Evolutionary conservation across 2,329 filamentous ascomycete genomes (phyloP).

Genomic region (Aspergillus bombycis): DNA sequence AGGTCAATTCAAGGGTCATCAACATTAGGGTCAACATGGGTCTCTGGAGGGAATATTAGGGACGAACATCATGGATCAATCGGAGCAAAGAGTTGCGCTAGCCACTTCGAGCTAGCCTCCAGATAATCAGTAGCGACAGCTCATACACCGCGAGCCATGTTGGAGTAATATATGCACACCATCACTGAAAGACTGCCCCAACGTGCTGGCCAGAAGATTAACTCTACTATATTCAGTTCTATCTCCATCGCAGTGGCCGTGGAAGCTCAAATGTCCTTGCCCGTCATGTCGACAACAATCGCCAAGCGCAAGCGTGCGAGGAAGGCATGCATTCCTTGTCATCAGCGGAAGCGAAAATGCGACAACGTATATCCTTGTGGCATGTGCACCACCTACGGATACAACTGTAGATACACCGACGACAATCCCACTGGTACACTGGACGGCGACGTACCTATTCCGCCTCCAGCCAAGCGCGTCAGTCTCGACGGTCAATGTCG

Average conservation of each 20-base stretch:
- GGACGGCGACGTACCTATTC: background rate
- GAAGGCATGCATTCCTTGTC: constrained; percentile 37
- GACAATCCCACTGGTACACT: constrained; percentile 10
- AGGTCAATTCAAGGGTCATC: too few relatives aligned
- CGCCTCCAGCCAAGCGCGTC: constrained; percentile 18
- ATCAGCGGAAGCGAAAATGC: constrained; percentile 40
- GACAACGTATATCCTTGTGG: constrained; percentile 33
- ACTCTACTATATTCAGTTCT: background rate
- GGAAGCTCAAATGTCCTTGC: background rate
- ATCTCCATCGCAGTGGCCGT: background rate
- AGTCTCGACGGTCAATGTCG: constrained; percentile 7
- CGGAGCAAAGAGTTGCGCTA: too few relatives aligned
- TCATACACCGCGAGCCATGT: too few relatives aligned
- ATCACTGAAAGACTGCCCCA: background rate
- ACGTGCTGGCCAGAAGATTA: background rate
- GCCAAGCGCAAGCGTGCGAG: constrained; percentile 33
- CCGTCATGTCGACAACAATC: constrained; percentile 23
- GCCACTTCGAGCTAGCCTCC: too few relatives aligned
- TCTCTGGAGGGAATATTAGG: too few relatives aligned
- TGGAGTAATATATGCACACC: too few relatives aligned
- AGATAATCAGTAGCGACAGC: too few relatives aligned
- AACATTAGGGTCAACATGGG: too few relatives aligned
- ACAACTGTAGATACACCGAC: constrained; percentile 30
- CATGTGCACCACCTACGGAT: constrained; percentile 33
- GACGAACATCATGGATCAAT: too few relatives aligned